phyloP scores from a whole-genome alignment of 768 basidiomycete species.

The Tricholoma matsutake region DNA sequence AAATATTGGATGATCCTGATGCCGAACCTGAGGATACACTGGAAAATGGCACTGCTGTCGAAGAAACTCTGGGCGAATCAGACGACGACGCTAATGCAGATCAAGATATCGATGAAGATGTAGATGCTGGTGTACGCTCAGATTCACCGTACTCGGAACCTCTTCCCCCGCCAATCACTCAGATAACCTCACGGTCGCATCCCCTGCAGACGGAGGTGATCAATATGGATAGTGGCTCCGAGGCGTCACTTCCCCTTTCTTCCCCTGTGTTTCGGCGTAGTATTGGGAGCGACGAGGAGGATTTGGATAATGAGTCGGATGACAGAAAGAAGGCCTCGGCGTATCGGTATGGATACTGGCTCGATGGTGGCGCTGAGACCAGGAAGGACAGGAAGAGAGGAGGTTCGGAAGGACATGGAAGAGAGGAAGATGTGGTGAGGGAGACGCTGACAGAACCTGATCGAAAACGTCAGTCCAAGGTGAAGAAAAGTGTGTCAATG shows the following conservation, averaged over 20 bases:
- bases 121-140: constrained; percentile 1
- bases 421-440: neutral
- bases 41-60: neutral
- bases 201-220: neutral
- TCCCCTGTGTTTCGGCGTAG: neutral
- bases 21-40: neutral
- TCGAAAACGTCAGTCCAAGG: neutral
- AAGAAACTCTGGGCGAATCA: neutral
- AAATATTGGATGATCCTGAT: neutral
- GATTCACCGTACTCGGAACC: neutral
- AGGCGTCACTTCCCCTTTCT: neutral
- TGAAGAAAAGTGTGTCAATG: constrained; percentile 6
- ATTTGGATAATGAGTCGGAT: neutral
- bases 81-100: neutral
- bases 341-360: constrained; percentile 25
- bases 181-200: neutral
- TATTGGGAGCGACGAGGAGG: neutral
- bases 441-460: neutral
- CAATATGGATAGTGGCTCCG: neutral
- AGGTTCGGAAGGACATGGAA: neutral
- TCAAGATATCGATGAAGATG: constrained; percentile 4
- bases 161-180: neutral
- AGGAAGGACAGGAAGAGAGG: constrained; percentile 1
- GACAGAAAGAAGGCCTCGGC: constrained; percentile 1
- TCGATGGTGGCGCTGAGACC: constrained; percentile 17